These are phyloP conservation scores for Biscogniauxia marginata DNA, from an alignment of 2,329 filamentous ascomycete species.

Conservation along the genomic window DNA sequence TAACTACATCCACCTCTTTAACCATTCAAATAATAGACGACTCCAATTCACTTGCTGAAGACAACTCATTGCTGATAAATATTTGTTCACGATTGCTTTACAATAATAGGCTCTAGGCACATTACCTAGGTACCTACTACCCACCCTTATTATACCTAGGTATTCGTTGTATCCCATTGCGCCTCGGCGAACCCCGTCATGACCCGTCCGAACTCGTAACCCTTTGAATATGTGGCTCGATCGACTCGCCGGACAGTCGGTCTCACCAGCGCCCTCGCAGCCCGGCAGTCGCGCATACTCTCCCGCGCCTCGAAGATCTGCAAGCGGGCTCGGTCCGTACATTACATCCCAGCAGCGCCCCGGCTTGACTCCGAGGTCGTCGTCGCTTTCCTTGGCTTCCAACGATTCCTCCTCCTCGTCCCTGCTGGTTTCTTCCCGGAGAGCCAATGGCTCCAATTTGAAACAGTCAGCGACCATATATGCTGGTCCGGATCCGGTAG, in stretches of 20 bases:
- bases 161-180: not conserved
- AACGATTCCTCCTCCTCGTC: constrained; percentile 75
- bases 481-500: constrained; percentile 66
- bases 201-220: constrained; percentile 13
- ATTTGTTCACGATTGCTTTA: not conserved
- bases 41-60: not conserved
- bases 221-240: constrained; percentile 77
- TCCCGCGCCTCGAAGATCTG: constrained; percentile 65
- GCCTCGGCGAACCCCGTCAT: constrained; percentile 12
- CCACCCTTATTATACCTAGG: too few species aligned
- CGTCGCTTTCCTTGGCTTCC: constrained; percentile 75
- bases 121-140: too few species aligned
- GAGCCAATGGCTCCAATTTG: constrained; percentile 66
- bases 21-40: not conserved
- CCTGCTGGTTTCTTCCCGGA: constrained; percentile 63
- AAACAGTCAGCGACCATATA: constrained; percentile 55
- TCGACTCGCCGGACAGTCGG: constrained; percentile 72
- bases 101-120: not conserved
- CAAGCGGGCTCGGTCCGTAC: constrained; percentile 67
- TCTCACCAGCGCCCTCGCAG: constrained; percentile 52
- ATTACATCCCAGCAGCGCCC: constrained; percentile 64
- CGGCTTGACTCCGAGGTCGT: constrained; percentile 61
- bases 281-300: constrained; percentile 68
- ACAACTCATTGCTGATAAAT: not conserved
- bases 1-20: not conserved